A percentile compares a stretch with the other conserved stretches of the same genome.
These are phyloP conservation scores for Verticillium klebahnii DNA, from an alignment of 2,329 filamentous ascomycete genomes.

Conservation along the genomic window DNA sequence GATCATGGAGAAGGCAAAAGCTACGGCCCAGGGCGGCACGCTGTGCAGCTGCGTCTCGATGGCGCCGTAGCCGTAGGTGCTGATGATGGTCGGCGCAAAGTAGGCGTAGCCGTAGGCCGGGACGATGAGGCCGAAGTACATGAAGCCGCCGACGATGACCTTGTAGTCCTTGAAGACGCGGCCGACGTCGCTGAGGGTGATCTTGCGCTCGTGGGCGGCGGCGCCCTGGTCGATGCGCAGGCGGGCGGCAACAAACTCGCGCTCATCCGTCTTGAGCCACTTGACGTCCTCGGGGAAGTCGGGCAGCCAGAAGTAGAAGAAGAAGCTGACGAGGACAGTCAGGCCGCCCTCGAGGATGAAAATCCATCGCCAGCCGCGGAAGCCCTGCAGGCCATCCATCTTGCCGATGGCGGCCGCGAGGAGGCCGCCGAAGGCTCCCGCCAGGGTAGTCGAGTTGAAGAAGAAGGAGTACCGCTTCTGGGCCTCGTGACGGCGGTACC, in stretches of 20 bases:
- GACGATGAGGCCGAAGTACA: slow-evolving; percentile 78
- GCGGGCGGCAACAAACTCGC: slow-evolving; percentile 59
- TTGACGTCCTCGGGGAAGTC: slow-evolving; percentile 71
- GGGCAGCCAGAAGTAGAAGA: slow-evolving; percentile 66
- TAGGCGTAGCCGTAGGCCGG: slow-evolving; percentile 76
- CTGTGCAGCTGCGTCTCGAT: slow-evolving; percentile 56
- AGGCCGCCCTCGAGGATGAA: slow-evolving; percentile 73
- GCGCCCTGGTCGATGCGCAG: slow-evolving; percentile 65
- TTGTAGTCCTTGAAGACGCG: slow-evolving; percentile 69
- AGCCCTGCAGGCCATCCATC: slow-evolving; percentile 67
- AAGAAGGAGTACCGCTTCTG: slow-evolving; percentile 93
- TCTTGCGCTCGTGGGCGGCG: slow-evolving; percentile 57
- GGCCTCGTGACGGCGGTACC: slow-evolving; percentile 83
- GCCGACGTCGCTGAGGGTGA: slow-evolving; percentile 54
- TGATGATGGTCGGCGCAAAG: slow-evolving; percentile 69
- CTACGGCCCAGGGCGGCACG: slow-evolving; percentile 57
- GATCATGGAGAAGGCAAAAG: slow-evolving; percentile 75
- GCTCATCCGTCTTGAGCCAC: slow-evolving; percentile 69
- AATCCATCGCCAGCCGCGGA: slow-evolving; percentile 75
- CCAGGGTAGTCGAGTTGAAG: slow-evolving; percentile 69
- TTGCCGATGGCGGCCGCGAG: slow-evolving; percentile 48
- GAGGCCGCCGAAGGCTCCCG: slow-evolving; percentile 19
- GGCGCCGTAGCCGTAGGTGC: slow-evolving; percentile 56
- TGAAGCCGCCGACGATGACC: slow-evolving; percentile 68
- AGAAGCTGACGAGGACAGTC: slow-evolving; percentile 55